Percentiles rank a stretch among this genome's conserved stretches.
These are phyloP conservation scores for Allium cepa DNA, from an alignment of 106 monocot genomes.

Conservation along the genomic window DNA sequence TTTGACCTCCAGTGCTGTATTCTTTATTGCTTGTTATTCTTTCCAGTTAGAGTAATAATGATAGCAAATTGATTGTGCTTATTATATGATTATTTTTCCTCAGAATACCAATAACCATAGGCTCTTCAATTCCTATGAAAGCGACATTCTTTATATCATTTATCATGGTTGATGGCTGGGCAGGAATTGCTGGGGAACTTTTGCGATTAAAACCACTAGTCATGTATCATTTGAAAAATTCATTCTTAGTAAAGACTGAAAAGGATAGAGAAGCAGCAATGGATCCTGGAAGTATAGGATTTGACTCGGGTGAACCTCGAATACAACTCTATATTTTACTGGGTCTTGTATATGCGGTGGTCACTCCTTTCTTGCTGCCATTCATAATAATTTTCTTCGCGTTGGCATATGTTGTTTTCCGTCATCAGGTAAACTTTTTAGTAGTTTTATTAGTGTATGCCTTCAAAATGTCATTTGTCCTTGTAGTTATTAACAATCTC, in stretches of 20 bases:
- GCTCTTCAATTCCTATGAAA: conserved; percentile 67
- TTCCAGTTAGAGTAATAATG: too few species aligned
- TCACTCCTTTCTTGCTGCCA: conserved; percentile 72
- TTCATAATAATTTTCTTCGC: conserved; percentile 66
- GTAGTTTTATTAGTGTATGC: too few species aligned
- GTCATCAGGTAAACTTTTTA: conserved; percentile 56
- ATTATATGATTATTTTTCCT: background rate
- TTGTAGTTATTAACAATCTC: too few species aligned
- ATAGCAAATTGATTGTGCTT: background rate
- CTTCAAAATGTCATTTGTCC: too few species aligned
- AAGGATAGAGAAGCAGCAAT: conserved; percentile 74
- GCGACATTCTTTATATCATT: conserved; percentile 82
- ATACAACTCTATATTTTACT: conserved; percentile 80
- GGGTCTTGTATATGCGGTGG: conserved; percentile 70
- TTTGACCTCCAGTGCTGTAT: too few species aligned
- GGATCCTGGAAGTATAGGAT: conserved; percentile 72
- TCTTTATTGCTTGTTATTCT: too few species aligned
- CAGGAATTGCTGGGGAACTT: conserved; percentile 71
- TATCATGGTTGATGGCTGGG: conserved; percentile 87
- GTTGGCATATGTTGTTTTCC: conserved; percentile 55
- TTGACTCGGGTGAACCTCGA: conserved; percentile 46
- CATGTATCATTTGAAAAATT: conserved; percentile 63
- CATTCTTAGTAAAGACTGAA: conserved; percentile 80
- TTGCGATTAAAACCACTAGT: conserved; percentile 59
- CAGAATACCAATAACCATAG: conserved; percentile 71